Conservation (phyloP, 2,329 filamentous ascomycete genomes). For the Beauveria caledonica region DNA sequence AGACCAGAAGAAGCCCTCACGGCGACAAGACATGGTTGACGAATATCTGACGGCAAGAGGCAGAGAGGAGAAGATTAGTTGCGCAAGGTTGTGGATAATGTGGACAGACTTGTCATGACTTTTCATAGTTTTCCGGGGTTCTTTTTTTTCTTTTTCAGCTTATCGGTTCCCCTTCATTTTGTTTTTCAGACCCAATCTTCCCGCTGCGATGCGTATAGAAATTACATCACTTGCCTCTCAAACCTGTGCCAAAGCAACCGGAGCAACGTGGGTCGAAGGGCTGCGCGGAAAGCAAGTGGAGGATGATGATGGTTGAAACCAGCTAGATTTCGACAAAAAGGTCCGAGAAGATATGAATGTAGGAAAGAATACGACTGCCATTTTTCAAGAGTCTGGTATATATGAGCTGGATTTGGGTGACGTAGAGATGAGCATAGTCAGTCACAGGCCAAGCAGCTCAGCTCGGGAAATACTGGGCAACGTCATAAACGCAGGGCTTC, state of each 20-base stretch:
- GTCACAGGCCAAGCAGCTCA: too few species aligned
- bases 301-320: background rate
- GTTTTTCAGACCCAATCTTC: background rate
- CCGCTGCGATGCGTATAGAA: conserved; percentile 7
- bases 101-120: conserved; percentile 10
- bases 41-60: background rate
- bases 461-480: too few species aligned
- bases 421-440: too few species aligned
- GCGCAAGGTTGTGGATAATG: conserved; percentile 10
- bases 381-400: background rate
- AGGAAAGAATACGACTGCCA: background rate
- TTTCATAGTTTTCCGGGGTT: conserved; percentile 9
- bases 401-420: too few species aligned
- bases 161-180: conserved; percentile 7
- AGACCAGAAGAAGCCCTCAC: background rate
- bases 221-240: conserved; percentile 4
- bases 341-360: background rate
- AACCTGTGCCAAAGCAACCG: background rate
- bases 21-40: background rate
- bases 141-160: conserved; percentile 8
- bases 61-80: background rate
- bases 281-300: background rate
- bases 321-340: background rate
- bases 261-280: background rate
- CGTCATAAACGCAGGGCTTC: too few species aligned